These are phyloP conservation scores for Epichloe bromicola DNA, from an alignment of 2,329 filamentous ascomycete genomes.

Conservation along the genomic window DNA sequence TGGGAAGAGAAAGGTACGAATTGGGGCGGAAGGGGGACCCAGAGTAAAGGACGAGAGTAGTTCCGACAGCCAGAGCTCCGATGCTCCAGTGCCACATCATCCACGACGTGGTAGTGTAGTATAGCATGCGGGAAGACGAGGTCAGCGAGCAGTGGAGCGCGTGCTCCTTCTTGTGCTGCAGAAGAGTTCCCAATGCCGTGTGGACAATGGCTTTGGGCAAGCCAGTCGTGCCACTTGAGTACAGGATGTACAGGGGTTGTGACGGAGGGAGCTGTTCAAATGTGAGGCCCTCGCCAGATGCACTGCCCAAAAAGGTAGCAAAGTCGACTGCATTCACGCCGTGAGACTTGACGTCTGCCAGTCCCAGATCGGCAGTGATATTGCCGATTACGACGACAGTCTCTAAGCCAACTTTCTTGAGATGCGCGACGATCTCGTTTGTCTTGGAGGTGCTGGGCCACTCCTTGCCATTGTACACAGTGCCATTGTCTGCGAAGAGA, in stretches of 20 bases:
- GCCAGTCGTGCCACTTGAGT: conserved; percentile 80
- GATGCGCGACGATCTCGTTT: conserved; percentile 54
- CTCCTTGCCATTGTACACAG: conserved; percentile 80
- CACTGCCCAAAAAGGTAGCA: conserved; percentile 28
- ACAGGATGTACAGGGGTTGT: conserved; percentile 81
- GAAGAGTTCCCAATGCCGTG: conserved; percentile 73
- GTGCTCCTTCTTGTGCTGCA: conserved; percentile 97
- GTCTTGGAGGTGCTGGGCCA: conserved; percentile 75
- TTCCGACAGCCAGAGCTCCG: conserved; percentile 69
- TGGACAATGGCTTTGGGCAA: conserved; percentile 91
- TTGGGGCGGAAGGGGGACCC: conserved; percentile 79
- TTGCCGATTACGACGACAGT: conserved; percentile 65
- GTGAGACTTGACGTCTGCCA: conserved; percentile 27
- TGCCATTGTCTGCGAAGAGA: conserved; percentile 78
- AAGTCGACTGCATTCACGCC: conserved; percentile 32
- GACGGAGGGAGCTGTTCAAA: conserved; percentile 76
- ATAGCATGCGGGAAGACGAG: conserved; percentile 63
- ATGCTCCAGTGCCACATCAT: conserved; percentile 99
- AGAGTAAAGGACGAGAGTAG: conserved; percentile 78
- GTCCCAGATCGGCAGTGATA: conserved; percentile 32
- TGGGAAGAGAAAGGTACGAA: conserved; percentile 69
- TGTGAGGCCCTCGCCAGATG: conserved; percentile 32
- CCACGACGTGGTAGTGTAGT: conserved; percentile 92
- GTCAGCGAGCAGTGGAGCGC: conserved; percentile 72
- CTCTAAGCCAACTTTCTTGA: conserved; percentile 48